Evolutionary conservation across 73 alveolate genomes (phyloP), one percentile per base, ranked within the genome.

Genomic region (Uronychia binucleata): DNA sequence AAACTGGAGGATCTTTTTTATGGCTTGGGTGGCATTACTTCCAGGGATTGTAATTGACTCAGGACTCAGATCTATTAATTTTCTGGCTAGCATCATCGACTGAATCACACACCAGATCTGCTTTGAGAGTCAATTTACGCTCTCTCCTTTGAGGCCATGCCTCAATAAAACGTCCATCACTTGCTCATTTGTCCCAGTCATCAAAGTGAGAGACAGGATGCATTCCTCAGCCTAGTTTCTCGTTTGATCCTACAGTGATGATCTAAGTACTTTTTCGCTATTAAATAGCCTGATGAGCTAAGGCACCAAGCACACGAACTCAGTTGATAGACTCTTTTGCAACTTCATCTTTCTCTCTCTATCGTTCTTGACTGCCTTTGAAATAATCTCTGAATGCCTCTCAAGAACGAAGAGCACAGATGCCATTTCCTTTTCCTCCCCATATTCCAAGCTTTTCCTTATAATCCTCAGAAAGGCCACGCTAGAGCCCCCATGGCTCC

Each of bases 61-160:
- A 46, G 67, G 67, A 19, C 19, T 5, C 5, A 46, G 5, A 46
- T 46, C 67, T 11, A 46, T 46, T 19, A 46, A 5, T 46, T 46
- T 46, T 46, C 67, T 46, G n/a, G 19, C 67, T 5, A 46, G 67
- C n/a, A 46, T 46, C 67, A 46, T 46, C 67, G 67, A 46, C 19
- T 46, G 67, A 46, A 46, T 19, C 67, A 46, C 67, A 46, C 67
- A 46, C 67, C 67, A 46, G 67, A 46, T 46, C 67, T 46, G 67
- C 5, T 46, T 11, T 46, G 19, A 46, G 19, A 46, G 67, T 11
- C n/a, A 46, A 11, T 11, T 46, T 46, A 46, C 67, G 19, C 19
- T 46, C 5, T 46, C 67, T 11, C n/a, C 67, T 46, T 46, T 46
- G 67, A 46, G 67, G n/a, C 67, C 67, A 46, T 11, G 5, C 5